A percentile compares a stretch with the other conserved stretches of the same genome.
These are phyloP conservation scores for Gossypium turneri DNA, from an alignment of 345 rosid genomes.

Conservation along the genomic window DNA sequence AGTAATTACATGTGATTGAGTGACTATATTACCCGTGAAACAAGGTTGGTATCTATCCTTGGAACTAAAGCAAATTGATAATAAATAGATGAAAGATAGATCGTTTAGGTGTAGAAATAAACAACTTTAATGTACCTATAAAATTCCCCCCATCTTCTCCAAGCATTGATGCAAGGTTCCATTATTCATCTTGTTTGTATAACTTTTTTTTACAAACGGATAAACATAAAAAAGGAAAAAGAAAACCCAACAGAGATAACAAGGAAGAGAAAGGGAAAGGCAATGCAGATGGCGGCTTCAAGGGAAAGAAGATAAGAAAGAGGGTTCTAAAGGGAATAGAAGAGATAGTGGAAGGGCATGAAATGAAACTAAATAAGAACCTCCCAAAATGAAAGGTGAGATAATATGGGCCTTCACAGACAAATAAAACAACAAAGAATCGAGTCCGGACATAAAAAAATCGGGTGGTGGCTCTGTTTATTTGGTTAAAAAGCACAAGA, in stretches of 20 bases:
- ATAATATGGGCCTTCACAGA: neutral
- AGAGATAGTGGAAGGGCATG: slow-evolving; percentile 22
- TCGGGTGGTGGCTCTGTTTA: slow-evolving; percentile 14
- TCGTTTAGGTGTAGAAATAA: neutral
- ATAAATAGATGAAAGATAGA: neutral
- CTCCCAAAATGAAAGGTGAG: neutral
- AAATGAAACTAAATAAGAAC: slow-evolving; percentile 8
- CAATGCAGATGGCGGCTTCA: neutral
- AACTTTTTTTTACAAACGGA: neutral
- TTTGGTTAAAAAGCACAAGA: slow-evolving; percentile 6
- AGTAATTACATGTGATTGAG: slow-evolving; percentile 30
- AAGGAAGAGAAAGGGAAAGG: neutral
- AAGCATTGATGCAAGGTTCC: slow-evolving; percentile 13
- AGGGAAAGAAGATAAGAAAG: slow-evolving; percentile 8
- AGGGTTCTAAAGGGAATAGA: slow-evolving; percentile 5
- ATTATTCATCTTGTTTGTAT: slow-evolving; percentile 7
- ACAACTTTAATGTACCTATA: slow-evolving; percentile 14
- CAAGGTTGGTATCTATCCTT: slow-evolving; percentile 34
- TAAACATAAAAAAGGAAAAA: neutral
- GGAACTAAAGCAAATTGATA: slow-evolving; percentile 6
- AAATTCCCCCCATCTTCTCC: slow-evolving; percentile 3
- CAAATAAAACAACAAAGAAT: neutral
- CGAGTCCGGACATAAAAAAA: neutral
- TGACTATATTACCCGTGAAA: slow-evolving; percentile 31
- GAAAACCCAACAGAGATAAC: slow-evolving; percentile 8